Base-by-base conservation (phyloP, 371 early-diverging fungal species). In the Dichotomocladium elegans region DNA sequence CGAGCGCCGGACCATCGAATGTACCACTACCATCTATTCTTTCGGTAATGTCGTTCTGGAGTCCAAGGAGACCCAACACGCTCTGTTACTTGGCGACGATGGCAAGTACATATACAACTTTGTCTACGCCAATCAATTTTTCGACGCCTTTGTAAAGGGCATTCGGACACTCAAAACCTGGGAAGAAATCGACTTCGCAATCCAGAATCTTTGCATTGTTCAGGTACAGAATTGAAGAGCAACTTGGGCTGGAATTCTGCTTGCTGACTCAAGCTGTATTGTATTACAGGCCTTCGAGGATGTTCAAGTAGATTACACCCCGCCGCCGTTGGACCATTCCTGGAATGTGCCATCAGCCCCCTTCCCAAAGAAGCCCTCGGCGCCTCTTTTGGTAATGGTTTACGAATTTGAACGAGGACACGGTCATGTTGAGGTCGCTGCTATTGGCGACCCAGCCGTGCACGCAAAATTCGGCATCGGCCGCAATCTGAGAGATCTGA, bases 31-130 rank as follows among this genome's bases (percentile, higher is more conserved):
- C 22, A 79, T 82, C 25, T 84, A 83, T 31, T 84, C 84, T 2
- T 86, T 82, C 61, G 84, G 83, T 1, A 63, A 71, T 30, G 74
- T 72, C 7, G 81, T 86, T 1, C 57, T 83, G 12, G 81, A 83
- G 53, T 72, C 83, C 4, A 68, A 62, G 15, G 78, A 84, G 61
- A 60, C 79, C 11, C 78, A 80, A 25, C 79, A 79, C 29, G 79
- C 77, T 6, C 49, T 74, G 6, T 70, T 63, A 66, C 41, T 69
- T 11, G 61, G 61, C 25, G 66, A 68, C 46, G 68, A 67, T 22
- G n/a, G n/a, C n/a, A 70, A 69, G 58, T 74, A 66, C 57, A 62
- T 72, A 40, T 72, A 77, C 35, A 70, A 61, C 26, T 77, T 83
- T 74, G 75, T 80, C 55, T 66, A 66, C 57, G 72, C 79, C 52